Conservation (phyloP, 1,139 yeast genomes). For the Blastobotrys raffinosifermentans region DNA sequence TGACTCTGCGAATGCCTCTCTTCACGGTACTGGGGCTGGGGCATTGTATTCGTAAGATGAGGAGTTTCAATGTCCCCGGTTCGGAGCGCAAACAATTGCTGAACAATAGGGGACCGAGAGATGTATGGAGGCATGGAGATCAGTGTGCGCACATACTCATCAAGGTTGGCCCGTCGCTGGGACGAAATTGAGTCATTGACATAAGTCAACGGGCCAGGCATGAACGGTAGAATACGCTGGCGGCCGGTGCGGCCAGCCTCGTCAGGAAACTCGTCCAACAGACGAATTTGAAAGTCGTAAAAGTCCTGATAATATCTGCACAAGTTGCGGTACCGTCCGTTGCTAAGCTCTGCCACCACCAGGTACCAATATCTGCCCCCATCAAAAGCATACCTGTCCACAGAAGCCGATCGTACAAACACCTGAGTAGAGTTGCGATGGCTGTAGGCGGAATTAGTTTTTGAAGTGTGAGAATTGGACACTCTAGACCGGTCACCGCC, state of each 20-base stretch:
- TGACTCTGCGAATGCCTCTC: too few species aligned
- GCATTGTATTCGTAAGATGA: slow-evolving; percentile 39
- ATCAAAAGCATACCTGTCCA: slow-evolving; percentile 74
- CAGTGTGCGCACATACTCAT: slow-evolving; percentile 72
- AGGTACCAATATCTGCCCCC: slow-evolving; percentile 90
- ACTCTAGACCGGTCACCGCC: background rate
- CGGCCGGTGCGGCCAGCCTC: slow-evolving; percentile 89
- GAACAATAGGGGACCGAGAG: slow-evolving; percentile 58
- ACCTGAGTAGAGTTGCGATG: background rate
- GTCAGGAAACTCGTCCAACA: slow-evolving; percentile 78
- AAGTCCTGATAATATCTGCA: slow-evolving; percentile 95
- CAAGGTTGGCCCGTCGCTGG: slow-evolving; percentile 78
- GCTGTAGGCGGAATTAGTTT: too few species aligned
- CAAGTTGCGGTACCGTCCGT: slow-evolving; percentile 63
- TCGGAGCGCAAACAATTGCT: slow-evolving; percentile 61
- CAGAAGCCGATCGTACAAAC: slow-evolving; percentile 52
- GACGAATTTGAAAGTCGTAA: slow-evolving; percentile 82
- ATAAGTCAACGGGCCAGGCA: slow-evolving; percentile 93
- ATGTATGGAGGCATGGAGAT: slow-evolving; percentile 73
- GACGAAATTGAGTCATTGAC: slow-evolving; percentile 86
- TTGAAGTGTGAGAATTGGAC: background rate
- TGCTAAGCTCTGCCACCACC: slow-evolving; percentile 61
- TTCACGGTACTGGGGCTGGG: slow-evolving; percentile 32
- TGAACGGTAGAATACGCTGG: slow-evolving; percentile 78
- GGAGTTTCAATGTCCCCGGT: slow-evolving; percentile 53